Conservation (phyloP, 495 filamentous ascomycete genomes). For the Sabuloglossum arenarium region DNA sequence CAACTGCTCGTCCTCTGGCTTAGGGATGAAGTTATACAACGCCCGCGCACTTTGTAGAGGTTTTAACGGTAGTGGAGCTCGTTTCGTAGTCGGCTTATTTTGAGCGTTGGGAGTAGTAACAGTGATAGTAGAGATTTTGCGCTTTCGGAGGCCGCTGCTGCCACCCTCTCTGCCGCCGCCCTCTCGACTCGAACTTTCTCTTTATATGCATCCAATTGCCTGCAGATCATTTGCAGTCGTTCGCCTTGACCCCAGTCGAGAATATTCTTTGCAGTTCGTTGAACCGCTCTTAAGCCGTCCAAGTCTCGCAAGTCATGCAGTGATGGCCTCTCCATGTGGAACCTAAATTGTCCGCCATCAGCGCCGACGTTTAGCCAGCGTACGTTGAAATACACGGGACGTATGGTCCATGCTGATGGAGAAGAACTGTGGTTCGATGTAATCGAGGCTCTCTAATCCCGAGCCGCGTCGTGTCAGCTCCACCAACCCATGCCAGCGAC, state of each 20-base stretch:
- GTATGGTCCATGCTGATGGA: conserved; percentile 1
- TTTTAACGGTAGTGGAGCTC: neutral
- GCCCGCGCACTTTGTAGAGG: neutral
- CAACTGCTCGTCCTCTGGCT: neutral
- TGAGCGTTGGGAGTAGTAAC: neutral
- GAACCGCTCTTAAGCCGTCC: neutral
- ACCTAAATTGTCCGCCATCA: neutral
- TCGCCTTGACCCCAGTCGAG: neutral
- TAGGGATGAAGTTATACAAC: neutral
- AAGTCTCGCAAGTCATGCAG: neutral
- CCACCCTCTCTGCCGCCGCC: neutral
- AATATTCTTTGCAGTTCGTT: neutral
- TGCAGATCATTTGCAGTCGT: neutral
- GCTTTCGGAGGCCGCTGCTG: neutral
- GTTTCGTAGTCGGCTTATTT: neutral
- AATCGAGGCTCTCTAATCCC: neutral
- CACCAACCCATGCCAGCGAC: neutral
- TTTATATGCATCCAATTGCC: neutral
- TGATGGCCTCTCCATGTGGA: neutral
- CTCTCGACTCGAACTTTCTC: neutral
- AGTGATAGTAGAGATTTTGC: neutral
- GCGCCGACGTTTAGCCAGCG: neutral
- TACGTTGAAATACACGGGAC: neutral
- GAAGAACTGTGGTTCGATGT: neutral
- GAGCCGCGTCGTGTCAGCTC: neutral